phyloP scores from a whole-genome alignment of 768 basidiomycete genomes.

The Chalciporus pseudorubinellus region DNA sequence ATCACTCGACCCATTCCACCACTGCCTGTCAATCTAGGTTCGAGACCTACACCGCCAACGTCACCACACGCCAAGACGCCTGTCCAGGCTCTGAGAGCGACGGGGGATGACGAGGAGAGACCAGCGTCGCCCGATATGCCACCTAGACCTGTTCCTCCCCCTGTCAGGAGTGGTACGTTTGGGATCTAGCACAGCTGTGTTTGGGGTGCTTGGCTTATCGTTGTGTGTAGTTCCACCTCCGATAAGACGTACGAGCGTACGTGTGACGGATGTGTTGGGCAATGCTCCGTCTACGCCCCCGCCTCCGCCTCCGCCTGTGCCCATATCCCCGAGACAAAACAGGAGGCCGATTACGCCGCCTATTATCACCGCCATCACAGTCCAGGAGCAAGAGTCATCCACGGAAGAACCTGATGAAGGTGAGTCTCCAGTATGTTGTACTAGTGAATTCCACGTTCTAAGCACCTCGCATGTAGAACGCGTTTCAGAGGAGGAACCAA shows the following conservation, averaged over 20 bases:
- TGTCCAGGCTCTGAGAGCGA: constrained; percentile 8
- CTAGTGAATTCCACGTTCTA: too few relatives aligned
- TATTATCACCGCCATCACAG: constrained; percentile 21
- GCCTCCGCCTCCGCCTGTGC: constrained; percentile 22
- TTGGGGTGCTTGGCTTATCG: constrained; percentile 1
- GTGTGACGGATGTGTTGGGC: constrained; percentile 3
- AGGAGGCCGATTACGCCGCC: constrained; percentile 22
- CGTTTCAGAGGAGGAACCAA: constrained; percentile 13
- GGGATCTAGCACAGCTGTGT: neutral
- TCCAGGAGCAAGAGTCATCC: constrained; percentile 6
- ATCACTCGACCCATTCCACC: constrained; percentile 32
- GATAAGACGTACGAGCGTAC: constrained; percentile 25
- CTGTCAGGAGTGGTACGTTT: constrained; percentile 28
- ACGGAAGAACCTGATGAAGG: constrained; percentile 8
- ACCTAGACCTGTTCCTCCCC: constrained; percentile 30
- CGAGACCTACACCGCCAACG: constrained; percentile 20
- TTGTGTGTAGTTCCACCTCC: neutral
- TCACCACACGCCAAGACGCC: constrained; percentile 12
- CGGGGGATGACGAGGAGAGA: constrained; percentile 21
- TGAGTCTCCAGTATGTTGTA: too few relatives aligned
- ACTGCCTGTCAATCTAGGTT: constrained; percentile 29
- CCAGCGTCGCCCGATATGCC: constrained; percentile 31
- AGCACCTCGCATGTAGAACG: constrained; percentile 4
- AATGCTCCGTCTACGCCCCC: constrained; percentile 19
- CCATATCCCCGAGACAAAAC: constrained; percentile 14